phyloP scores from a whole-genome alignment of 306 rosid species.

The Quercus glauca region DNA sequence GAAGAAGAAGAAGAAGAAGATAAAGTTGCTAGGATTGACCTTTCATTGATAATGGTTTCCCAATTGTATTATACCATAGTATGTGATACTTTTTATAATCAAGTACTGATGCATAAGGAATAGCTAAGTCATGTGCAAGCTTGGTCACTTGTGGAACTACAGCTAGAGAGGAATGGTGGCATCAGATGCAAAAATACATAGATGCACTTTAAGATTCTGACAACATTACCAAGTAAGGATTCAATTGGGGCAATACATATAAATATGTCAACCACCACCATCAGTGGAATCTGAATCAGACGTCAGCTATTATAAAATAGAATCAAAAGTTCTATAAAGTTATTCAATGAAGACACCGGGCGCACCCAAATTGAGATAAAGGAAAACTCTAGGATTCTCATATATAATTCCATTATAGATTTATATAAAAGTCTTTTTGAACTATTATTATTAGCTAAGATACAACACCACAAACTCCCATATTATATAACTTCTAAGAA shows the following conservation, averaged over 20 bases:
- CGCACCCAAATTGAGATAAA: too few species aligned
- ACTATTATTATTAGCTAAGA: conserved; percentile 14
- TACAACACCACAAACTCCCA: not conserved
- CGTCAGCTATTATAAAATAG: conserved; percentile 11
- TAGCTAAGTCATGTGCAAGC: not conserved
- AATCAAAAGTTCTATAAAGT: not conserved
- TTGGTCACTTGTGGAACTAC: not conserved
- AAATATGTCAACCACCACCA: conserved; percentile 1
- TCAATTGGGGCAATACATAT: conserved; percentile 4
- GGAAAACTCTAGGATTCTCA: not conserved
- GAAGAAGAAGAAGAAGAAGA: too few species aligned
- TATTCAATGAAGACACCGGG: not conserved
- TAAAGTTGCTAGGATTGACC: not conserved
- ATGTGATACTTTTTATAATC: not conserved
- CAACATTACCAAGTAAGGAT: not conserved
- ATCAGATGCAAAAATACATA: conserved; percentile 18
- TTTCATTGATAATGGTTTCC: not conserved
- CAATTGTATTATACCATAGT: not conserved
- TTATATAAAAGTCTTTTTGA: conserved; percentile 20
- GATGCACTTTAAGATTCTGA: conserved; percentile 15
- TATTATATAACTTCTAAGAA: not conserved
- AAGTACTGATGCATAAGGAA: not conserved
- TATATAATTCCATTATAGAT: conserved; percentile 13
- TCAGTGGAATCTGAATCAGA: conserved; percentile 45
- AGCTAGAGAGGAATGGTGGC: conserved; percentile 13